These are phyloP conservation scores for Cunninghamia lanceolata DNA, from an alignment of 75 land plant species.

Conservation along the genomic window DNA sequence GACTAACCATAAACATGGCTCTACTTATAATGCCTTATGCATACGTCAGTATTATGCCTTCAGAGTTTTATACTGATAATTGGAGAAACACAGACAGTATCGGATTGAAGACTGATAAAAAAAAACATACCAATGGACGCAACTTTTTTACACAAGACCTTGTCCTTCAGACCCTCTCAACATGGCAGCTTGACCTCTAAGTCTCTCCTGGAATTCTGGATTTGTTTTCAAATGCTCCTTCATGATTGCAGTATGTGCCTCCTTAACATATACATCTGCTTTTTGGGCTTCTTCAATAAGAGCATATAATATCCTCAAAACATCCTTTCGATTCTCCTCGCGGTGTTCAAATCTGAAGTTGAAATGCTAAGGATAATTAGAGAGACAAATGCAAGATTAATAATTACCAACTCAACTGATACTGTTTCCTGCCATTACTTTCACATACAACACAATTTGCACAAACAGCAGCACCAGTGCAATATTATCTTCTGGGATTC, in stretches of 20 bases:
- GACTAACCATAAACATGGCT: not conserved
- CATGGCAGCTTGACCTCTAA: conserved; percentile 34
- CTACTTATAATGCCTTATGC: not conserved
- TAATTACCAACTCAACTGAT: conserved; percentile 8
- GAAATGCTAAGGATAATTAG: not conserved
- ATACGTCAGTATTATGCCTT: not conserved
- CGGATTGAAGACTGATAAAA: not conserved
- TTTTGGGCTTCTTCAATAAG: conserved; percentile 83
- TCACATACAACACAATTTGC: not conserved
- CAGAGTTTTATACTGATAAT: not conserved
- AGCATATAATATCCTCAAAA: conserved; percentile 62
- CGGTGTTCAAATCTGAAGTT: conserved; percentile 70
- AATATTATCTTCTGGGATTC: not conserved
- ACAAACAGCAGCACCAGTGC: not conserved
- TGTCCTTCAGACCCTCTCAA: conserved; percentile 5
- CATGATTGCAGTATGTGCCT: conserved; percentile 35
- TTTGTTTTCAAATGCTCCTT: conserved; percentile 48
- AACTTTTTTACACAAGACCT: not conserved
- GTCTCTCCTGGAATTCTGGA: conserved; percentile 54
- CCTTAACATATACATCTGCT: conserved; percentile 55
- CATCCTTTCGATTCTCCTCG: conserved; percentile 95
- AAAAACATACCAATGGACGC: not conserved
- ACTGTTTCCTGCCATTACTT: not conserved
- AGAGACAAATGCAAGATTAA: not conserved
- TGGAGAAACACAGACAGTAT: not conserved